A percentile compares a stretch with the other conserved stretches of the same genome.
Conservation (phyloP, 2,329 filamentous ascomycete species). For the Xylaria multiplex region DNA sequence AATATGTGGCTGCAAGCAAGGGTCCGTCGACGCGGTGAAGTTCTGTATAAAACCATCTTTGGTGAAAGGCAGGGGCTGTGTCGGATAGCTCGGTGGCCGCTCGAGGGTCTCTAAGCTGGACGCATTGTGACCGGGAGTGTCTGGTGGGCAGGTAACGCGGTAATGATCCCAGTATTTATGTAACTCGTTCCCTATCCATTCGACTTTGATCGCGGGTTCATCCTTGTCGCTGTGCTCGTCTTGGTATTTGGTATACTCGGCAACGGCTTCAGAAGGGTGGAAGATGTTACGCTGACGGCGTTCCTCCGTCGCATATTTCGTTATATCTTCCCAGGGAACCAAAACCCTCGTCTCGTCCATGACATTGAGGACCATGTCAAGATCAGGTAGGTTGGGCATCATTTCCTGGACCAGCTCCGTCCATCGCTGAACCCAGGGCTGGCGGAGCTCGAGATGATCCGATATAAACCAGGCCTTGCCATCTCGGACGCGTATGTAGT, state of each 20-base stretch:
- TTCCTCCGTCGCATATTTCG: constrained; percentile 61
- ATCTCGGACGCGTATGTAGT: constrained; percentile 59
- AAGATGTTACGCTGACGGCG: constrained; percentile 55
- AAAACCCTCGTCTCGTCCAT: constrained; percentile 72
- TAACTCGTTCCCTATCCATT: constrained; percentile 49
- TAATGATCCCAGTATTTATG: constrained; percentile 68
- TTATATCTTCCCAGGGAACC: constrained; percentile 67
- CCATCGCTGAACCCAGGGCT: constrained; percentile 60
- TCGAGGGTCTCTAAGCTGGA: constrained; percentile 34
- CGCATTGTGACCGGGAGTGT: constrained; percentile 58
- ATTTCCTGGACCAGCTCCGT: constrained; percentile 62
- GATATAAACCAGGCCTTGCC: constrained; percentile 52
- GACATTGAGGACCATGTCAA: constrained; percentile 74
- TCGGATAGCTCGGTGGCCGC: constrained; percentile 39
- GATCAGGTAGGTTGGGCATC: constrained; percentile 64
- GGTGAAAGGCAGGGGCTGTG: constrained; percentile 49
- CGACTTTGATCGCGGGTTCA: constrained; percentile 26
- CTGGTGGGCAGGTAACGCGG: constrained; percentile 65
- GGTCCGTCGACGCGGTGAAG: constrained; percentile 67
- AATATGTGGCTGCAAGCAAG: constrained; percentile 66
- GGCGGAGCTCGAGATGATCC: constrained; percentile 45
- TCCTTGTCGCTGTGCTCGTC: constrained; percentile 40
- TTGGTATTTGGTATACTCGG: constrained; percentile 54
- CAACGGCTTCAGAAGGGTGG: constrained; percentile 56
- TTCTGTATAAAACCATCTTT: constrained; percentile 64